A percentile compares a stretch with the other conserved stretches of the same genome.
phyloP scores from a whole-genome alignment of 345 rosid genomes.

The Citrus glauca region DNA sequence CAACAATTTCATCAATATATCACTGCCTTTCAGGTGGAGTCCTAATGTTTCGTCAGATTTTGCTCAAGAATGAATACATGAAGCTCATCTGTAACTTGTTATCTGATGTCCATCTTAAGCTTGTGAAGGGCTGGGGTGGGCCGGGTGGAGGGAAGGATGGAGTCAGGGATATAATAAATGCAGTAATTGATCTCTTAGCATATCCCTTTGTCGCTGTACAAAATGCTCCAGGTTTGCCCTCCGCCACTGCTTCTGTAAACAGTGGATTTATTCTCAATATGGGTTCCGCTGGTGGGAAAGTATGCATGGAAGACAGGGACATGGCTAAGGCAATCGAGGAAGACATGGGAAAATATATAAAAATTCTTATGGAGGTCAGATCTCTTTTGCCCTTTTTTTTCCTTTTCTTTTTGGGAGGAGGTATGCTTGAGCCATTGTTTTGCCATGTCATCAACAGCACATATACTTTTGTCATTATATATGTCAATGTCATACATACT shows the following conservation, averaged over 20 bases:
- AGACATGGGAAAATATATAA: constrained; percentile 83
- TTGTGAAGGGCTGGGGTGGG: constrained; percentile 80
- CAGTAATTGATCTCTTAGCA: constrained; percentile 76
- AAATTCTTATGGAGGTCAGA: constrained; percentile 77
- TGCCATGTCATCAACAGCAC: neutral
- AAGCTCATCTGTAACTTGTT: constrained; percentile 56
- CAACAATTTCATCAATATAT: constrained; percentile 80
- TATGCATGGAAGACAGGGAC: constrained; percentile 76
- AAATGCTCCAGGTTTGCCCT: constrained; percentile 66
- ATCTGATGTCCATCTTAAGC: constrained; percentile 78
- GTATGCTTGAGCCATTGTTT: neutral
- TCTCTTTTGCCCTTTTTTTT: neutral
- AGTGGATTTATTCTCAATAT: constrained; percentile 90
- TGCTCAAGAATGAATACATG: constrained; percentile 56
- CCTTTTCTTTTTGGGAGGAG: neutral
- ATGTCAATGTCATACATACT: neutral
- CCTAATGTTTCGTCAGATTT: constrained; percentile 66
- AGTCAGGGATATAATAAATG: constrained; percentile 67
- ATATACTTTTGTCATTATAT: neutral
- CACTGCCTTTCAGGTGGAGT: constrained; percentile 85
- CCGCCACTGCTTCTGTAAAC: constrained; percentile 84
- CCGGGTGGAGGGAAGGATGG: constrained; percentile 94
- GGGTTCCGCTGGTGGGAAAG: constrained; percentile 76
- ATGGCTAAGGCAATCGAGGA: constrained; percentile 76
- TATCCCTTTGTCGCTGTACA: constrained; percentile 94